Evolutionary conservation across 345 rosid species (phyloP).

Genomic region (Odontarrhena argentea): DNA sequence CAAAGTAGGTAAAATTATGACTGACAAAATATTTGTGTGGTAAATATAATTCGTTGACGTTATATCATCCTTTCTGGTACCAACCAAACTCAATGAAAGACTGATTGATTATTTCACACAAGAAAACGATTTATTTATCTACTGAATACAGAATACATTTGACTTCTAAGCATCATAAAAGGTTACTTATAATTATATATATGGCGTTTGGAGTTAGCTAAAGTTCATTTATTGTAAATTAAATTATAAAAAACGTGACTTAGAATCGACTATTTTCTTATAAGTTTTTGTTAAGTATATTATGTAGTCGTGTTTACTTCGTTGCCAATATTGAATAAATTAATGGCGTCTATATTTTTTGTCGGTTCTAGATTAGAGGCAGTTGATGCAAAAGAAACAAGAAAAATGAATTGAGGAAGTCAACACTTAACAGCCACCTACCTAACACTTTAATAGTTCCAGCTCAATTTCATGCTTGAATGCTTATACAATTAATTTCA

Average conservation of each 20-base stretch:
- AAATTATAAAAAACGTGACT: constrained; percentile 28
- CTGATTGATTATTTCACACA: background rate
- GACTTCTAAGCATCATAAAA: constrained; percentile 32
- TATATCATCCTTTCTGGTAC: constrained; percentile 3
- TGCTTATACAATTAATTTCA: background rate
- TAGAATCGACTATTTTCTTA: constrained; percentile 14
- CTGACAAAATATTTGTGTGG: background rate
- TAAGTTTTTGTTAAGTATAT: background rate
- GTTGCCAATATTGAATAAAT: constrained; percentile 35
- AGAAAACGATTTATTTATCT: constrained; percentile 2
- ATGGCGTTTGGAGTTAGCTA: constrained; percentile 20
- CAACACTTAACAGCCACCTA: constrained; percentile 39
- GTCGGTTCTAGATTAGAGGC: constrained; percentile 23
- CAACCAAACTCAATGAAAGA: constrained; percentile 7
- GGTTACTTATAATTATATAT: background rate
- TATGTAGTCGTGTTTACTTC: background rate
- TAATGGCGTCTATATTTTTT: background rate
- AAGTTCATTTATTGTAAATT: background rate
- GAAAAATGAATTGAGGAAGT: constrained; percentile 10
- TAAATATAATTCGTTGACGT: background rate
- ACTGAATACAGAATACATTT: background rate
- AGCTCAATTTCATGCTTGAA: constrained; percentile 20
- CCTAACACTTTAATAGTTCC: constrained; percentile 28
- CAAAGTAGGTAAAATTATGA: background rate
- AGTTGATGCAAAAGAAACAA: background rate